These are phyloP conservation scores for Aristolochia contorta DNA, from an alignment of 164 flowering plant species.

Conservation along the genomic window DNA sequence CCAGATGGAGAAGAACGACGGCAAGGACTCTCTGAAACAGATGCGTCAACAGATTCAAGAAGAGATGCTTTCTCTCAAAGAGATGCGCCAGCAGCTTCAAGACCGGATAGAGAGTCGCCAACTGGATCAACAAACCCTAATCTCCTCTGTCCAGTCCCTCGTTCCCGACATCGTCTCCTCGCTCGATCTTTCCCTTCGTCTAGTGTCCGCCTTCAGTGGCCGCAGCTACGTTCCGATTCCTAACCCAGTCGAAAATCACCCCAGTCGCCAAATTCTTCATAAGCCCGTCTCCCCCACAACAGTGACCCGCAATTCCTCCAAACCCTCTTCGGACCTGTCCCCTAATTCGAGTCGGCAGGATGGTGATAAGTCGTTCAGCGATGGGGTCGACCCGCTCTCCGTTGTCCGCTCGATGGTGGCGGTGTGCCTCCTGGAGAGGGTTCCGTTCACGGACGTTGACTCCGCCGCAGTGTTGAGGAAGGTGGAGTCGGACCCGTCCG, in stretches of 20 bases:
- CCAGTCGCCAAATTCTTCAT: background rate
- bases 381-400: constrained; percentile 28
- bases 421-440: constrained; percentile 61
- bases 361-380: constrained; percentile 7
- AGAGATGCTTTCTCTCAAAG: constrained; percentile 35
- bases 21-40: constrained; percentile 2
- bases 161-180: constrained; percentile 77
- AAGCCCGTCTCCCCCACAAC: constrained; percentile 3
- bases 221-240: constrained; percentile 43
- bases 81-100: constrained; percentile 45
- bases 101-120: constrained; percentile 42
- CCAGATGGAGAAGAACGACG: background rate
- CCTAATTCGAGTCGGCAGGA: constrained; percentile 1
- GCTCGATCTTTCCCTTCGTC: constrained; percentile 66
- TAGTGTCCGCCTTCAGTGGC: constrained; percentile 61
- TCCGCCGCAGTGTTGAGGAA: constrained; percentile 70
- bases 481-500: constrained; percentile 55
- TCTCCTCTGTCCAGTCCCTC: constrained; percentile 59
- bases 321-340: constrained; percentile 8
- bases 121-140: constrained; percentile 43
- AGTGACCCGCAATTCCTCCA: background rate
- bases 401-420: constrained; percentile 84
- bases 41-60: constrained; percentile 12
- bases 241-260: constrained; percentile 14
- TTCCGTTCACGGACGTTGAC: constrained; percentile 71